Evolutionary conservation across 257 asterid species (phyloP), one percentile per base, ranked within the genome.

Genomic region (Leonotis leonurus): DNA sequence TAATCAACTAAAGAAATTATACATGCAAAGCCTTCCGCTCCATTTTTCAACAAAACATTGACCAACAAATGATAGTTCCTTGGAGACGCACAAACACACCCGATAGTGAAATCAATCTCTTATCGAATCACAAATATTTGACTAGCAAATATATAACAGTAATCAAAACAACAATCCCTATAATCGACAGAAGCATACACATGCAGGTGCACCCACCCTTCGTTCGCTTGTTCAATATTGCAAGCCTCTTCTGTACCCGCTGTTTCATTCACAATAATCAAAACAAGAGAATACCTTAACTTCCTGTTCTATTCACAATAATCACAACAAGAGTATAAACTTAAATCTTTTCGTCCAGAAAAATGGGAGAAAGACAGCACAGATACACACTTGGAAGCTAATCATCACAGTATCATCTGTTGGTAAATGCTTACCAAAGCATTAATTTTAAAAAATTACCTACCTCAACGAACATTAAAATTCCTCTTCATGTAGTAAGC

Each of bases 141-240:
- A 89, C 55, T 74, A 93, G 82, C 73, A 87, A 4, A 45, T 79
- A 89, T 79, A 87, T 84, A 26, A 83, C 84, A 3, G 71, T 75
- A 53, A 83, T 55, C 79, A 93, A 80, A 44, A 63, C 67, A 22
- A 82, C 77, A 36, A 93, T 89, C 57, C 96, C 99, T 1, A 89
- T 52, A 6, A 85, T 90, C 8, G 94, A 72, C 24, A 83, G 41
- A 48, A 83, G 79, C 80, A 93, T 64, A 70, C 82, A 51, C 78
- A 85, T 43, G 90, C 97, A 93, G 56, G 99, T 81, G 85, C 99
- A 93, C 64, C 94, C 95, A 41, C 93, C 97, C 77, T 83, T 87
- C 1, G 95, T 85, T 68, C 93, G 86, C 74, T 87, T 87, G 75
- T 81, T 90, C 84, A 90, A 66, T 40, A 77, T 74, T 14, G 90